These are phyloP conservation scores for Fusarium sarcochroum DNA, from an alignment of 2,329 filamentous ascomycete species.

Conservation along the genomic window DNA sequence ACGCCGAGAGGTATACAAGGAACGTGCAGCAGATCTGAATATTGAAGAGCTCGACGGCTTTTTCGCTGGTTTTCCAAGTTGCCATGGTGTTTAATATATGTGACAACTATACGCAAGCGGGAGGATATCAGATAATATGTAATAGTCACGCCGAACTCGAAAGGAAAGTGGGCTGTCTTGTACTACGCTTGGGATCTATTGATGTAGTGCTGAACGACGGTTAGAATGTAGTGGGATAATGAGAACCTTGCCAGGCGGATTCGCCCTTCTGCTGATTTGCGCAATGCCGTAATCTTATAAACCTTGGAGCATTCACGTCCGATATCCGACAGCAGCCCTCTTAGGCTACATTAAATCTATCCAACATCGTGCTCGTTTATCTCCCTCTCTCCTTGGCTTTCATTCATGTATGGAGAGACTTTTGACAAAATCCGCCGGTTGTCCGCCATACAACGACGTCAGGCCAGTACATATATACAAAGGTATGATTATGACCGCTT, in stretches of 20 bases:
- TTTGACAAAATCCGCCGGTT: too few relatives aligned
- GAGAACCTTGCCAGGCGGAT: background rate
- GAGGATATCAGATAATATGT: too few relatives aligned
- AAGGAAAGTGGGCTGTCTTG: background rate
- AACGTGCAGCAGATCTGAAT: slow-evolving; percentile 2
- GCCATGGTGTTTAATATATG: background rate
- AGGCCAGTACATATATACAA: too few relatives aligned
- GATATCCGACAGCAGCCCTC: too few relatives aligned
- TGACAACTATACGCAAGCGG: background rate
- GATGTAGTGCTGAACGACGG: background rate
- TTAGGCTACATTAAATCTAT: too few relatives aligned
- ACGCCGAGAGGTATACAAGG: slow-evolving; percentile 4
- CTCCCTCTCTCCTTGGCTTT: too few relatives aligned
- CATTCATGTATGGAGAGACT: too few relatives aligned
- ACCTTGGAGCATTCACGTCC: too few relatives aligned
- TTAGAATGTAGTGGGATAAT: background rate
- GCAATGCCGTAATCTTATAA: too few relatives aligned
- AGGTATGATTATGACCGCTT: too few relatives aligned
- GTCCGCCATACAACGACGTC: too few relatives aligned
- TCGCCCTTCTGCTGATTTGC: background rate
- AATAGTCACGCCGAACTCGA: background rate
- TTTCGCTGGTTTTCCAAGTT: slow-evolving; percentile 4
- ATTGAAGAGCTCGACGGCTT: slow-evolving; percentile 7
- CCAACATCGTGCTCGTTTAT: too few relatives aligned
- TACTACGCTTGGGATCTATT: background rate